Conservation (phyloP, 2,329 filamentous ascomycete species). For the Parastagonospora nodorum region DNA sequence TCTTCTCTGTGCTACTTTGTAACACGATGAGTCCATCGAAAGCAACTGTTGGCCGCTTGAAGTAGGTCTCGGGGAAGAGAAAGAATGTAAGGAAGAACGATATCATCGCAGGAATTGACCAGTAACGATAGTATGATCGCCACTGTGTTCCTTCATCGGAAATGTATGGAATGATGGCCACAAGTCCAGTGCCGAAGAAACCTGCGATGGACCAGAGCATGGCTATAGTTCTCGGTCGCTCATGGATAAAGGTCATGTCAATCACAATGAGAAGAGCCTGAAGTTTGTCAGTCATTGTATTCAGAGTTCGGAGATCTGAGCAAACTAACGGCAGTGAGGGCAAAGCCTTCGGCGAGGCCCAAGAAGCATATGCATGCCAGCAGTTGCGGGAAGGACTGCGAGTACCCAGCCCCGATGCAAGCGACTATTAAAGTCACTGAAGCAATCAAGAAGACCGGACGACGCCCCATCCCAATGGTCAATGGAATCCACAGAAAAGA, state of each 20-base stretch:
- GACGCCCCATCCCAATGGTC: conserved; percentile 45
- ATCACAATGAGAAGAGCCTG: conserved; percentile 46
- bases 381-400: conserved; percentile 32
- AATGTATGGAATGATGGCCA: conserved; percentile 36
- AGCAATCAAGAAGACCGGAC: conserved; percentile 44
- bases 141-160: conserved; percentile 33
- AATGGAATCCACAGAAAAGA: conserved; percentile 47
- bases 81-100: conserved; percentile 37
- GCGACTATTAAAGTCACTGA: conserved; percentile 32
- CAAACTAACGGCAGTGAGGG: conserved; percentile 33
- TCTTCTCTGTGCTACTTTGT: conserved; percentile 47
- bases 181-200: conserved; percentile 24
- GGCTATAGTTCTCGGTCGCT: conserved; percentile 43
- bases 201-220: conserved; percentile 42
- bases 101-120: conserved; percentile 29
- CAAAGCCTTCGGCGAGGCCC: conserved; percentile 42
- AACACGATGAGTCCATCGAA: conserved; percentile 49
- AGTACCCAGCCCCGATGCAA: conserved; percentile 31
- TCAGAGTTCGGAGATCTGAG: neutral
- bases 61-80: conserved; percentile 49
- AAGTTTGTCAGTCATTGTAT: neutral
- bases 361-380: conserved; percentile 38
- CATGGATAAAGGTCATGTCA: conserved; percentile 48
- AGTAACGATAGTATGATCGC: conserved; percentile 42
- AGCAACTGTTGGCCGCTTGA: conserved; percentile 48